These are phyloP conservation scores for Wakefieldia striispora DNA, from an alignment of 768 basidiomycete genomes.

Conservation along the genomic window DNA sequence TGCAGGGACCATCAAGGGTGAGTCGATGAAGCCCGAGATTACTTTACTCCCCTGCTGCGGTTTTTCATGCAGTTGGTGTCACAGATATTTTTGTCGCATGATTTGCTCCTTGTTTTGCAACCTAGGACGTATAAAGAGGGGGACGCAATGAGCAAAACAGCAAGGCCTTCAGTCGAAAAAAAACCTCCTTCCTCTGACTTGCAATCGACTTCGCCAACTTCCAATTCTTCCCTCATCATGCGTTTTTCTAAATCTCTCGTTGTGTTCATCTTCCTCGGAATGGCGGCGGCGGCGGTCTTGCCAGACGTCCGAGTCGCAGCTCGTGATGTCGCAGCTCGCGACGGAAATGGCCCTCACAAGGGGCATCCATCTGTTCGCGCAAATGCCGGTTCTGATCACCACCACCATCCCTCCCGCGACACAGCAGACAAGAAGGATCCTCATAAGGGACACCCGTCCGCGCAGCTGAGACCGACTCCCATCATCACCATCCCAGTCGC, in stretches of 20 bases:
- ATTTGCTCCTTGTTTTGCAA: background rate
- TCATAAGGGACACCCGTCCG: too few species aligned
- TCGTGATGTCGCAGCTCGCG: background rate
- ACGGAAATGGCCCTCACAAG: background rate
- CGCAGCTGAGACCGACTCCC: background rate
- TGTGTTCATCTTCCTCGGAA: slow-evolving; percentile 1
- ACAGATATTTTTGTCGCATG: background rate
- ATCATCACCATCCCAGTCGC: background rate
- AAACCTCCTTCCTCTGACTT: background rate
- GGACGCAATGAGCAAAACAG: background rate
- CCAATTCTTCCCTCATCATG: background rate
- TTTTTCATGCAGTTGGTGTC: background rate
- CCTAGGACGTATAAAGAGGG: background rate
- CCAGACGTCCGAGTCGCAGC: background rate
- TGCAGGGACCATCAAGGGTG: background rate
- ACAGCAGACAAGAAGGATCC: background rate
- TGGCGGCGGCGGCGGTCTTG: slow-evolving; percentile 1
- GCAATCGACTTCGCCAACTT: background rate
- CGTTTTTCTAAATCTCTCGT: slow-evolving; percentile 1
- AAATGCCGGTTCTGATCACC: background rate
- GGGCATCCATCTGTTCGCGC: too few species aligned
- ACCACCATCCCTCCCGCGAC: background rate
- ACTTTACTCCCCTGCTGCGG: background rate
- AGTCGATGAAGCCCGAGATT: background rate
- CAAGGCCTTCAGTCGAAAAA: background rate